A percentile compares a stretch with the other conserved stretches of the same genome.
Conservation (phyloP, 1,139 yeast species). For the Lodderomyces margitis region DNA sequence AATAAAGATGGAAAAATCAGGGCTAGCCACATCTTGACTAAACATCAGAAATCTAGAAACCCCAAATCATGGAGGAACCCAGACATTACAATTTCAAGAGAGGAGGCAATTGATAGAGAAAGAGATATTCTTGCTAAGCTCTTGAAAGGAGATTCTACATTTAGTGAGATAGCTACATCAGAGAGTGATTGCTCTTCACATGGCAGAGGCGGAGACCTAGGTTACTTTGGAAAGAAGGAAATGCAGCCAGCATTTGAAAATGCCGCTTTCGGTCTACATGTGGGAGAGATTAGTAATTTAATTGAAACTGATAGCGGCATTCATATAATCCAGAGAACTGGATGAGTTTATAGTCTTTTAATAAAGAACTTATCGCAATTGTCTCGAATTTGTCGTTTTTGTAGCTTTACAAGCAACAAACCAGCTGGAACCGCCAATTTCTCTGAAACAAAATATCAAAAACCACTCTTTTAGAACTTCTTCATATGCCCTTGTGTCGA, state of each 20-base stretch:
- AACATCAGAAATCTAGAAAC: slow-evolving; percentile 79
- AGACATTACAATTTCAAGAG: slow-evolving; percentile 72
- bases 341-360: too few relatives aligned
- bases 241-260: slow-evolving; percentile 95
- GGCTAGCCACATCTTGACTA: slow-evolving; percentile 68
- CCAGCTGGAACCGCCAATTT: too few relatives aligned
- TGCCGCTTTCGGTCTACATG: slow-evolving; percentile 76
- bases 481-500: too few relatives aligned
- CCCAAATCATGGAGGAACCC: slow-evolving; percentile 91
- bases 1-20: slow-evolving; percentile 45
- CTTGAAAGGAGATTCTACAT: slow-evolving; percentile 63
- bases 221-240: slow-evolving; percentile 81
- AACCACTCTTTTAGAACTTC: too few relatives aligned
- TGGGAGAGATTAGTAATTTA: slow-evolving; percentile 80
- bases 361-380: too few relatives aligned
- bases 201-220: slow-evolving; percentile 87
- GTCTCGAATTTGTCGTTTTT: too few relatives aligned
- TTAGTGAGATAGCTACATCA: slow-evolving; percentile 71
- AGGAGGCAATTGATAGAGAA: slow-evolving; percentile 73
- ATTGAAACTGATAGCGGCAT: slow-evolving; percentile 91
- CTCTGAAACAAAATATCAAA: too few relatives aligned
- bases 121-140: slow-evolving; percentile 60
- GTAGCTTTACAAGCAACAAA: too few relatives aligned
- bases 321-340: slow-evolving; percentile 84
- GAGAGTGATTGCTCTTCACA: slow-evolving; percentile 92